Conservation (phyloP, 2,329 filamentous ascomycete species). For the Leptographium flavum region DNA sequence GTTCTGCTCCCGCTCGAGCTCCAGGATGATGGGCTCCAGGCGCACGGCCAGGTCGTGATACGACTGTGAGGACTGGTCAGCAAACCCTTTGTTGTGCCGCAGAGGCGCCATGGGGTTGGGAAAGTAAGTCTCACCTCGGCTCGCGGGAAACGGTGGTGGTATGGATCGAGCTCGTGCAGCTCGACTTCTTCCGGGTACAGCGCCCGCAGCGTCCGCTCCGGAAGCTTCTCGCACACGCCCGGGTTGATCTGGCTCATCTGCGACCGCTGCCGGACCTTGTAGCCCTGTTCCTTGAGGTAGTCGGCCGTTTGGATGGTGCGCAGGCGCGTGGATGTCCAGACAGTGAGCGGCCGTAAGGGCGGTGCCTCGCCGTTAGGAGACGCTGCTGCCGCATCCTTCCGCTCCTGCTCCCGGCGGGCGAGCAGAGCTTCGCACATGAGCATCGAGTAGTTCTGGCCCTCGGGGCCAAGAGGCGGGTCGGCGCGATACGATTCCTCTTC, state of each 20-base stretch:
- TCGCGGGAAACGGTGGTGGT: slow-evolving; percentile 89
- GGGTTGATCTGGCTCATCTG: slow-evolving; percentile 98
- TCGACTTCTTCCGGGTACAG: slow-evolving; percentile 81
- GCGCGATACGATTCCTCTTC: slow-evolving; percentile 86
- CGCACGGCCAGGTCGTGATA: slow-evolving; percentile 98
- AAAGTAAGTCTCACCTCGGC: slow-evolving; percentile 53
- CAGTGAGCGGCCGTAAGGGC: slow-evolving; percentile 50
- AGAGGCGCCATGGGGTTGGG: slow-evolving; percentile 4
- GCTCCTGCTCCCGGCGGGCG: slow-evolving; percentile 71
- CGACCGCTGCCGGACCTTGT: slow-evolving; percentile 77
- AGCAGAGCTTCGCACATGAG: slow-evolving; percentile 78
- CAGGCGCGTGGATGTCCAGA: slow-evolving; percentile 90
- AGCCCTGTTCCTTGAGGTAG: slow-evolving; percentile 63
- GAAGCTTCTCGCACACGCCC: slow-evolving; percentile 88
- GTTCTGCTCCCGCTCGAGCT: slow-evolving; percentile 91
- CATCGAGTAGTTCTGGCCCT: slow-evolving; percentile 66
- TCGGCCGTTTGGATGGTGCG: slow-evolving; percentile 84
- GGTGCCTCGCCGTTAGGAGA: slow-evolving; percentile 54
- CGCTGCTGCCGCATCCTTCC: slow-evolving; percentile 50
- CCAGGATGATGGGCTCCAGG: slow-evolving; percentile 92
- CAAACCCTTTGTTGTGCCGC: background rate
- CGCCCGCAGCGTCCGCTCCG: slow-evolving; percentile 64
- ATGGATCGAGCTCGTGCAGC: slow-evolving; percentile 89
- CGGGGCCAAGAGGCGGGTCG: slow-evolving; percentile 69
- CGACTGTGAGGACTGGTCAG: slow-evolving; percentile 41